phyloP scores from a whole-genome alignment of 2,329 filamentous ascomycete species.

The Hypoxylon sp. region DNA sequence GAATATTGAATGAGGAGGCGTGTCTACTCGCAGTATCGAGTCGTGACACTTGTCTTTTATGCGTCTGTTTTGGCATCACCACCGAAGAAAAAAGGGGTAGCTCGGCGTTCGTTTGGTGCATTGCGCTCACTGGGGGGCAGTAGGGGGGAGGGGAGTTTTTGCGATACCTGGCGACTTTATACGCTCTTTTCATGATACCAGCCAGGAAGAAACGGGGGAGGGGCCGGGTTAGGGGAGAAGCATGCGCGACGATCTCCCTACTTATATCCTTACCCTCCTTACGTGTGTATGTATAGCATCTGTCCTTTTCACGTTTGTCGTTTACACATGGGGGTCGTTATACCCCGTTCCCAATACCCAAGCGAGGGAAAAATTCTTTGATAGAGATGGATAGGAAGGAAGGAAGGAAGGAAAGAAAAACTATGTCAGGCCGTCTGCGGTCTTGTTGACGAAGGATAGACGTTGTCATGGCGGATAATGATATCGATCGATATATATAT shows the following conservation, averaged over 20 bases:
- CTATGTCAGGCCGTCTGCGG: no score
- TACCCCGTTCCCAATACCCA: slow-evolving; percentile 22
- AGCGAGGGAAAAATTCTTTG: slow-evolving; percentile 11
- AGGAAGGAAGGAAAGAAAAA: no score
- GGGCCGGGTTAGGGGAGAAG: no score
- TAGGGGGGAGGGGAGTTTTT: slow-evolving; percentile 31
- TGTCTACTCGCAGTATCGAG: background rate
- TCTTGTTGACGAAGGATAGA: no score
- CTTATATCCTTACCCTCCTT: background rate
- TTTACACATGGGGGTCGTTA: slow-evolving; percentile 1
- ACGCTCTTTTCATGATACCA: slow-evolving; percentile 1
- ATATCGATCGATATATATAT: no score
- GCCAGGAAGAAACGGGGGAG: background rate
- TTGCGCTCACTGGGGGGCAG: slow-evolving; percentile 15
- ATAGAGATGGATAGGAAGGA: slow-evolving; percentile 1
- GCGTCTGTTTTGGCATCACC: slow-evolving; percentile 23
- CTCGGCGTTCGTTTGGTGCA: slow-evolving; percentile 32
- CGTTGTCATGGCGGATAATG: no score
- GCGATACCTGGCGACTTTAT: slow-evolving; percentile 46
- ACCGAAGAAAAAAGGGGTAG: slow-evolving; percentile 23
- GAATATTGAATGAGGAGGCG: slow-evolving; percentile 11
- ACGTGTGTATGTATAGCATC: slow-evolving; percentile 8
- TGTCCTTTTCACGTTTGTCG: slow-evolving; percentile 9
- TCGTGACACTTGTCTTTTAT: slow-evolving; percentile 9
- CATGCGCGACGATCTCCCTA: background rate